Evolutionary conservation across 2,329 filamentous ascomycete genomes (phyloP).

Genomic region (Zasmidium citrigriseum): DNA sequence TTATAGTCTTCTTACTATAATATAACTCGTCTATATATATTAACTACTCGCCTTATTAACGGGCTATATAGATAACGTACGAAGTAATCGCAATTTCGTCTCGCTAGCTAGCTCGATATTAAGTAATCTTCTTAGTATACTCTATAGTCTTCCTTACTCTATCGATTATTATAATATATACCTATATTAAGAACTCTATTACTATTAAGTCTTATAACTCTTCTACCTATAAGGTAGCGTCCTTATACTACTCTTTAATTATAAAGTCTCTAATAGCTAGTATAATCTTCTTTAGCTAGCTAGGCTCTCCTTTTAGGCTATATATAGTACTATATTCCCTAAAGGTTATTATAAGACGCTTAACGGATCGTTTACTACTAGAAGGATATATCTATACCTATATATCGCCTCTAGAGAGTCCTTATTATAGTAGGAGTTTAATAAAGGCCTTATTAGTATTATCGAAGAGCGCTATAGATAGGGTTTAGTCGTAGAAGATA

Average conservation of each 20-base stretch:
- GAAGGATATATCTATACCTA: not conserved
- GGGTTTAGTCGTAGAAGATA: not conserved
- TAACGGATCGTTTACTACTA: not conserved
- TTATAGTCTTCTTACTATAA: not conserved
- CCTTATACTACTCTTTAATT: not conserved
- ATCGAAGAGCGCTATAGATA: not conserved
- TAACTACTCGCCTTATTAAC: not conserved
- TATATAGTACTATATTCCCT: not conserved
- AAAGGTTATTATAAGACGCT: not conserved
- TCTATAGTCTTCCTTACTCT: not conserved
- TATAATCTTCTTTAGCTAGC: not conserved
- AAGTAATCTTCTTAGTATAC: not conserved
- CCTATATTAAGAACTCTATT: not conserved
- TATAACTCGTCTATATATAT: not conserved
- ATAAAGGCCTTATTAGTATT: not conserved
- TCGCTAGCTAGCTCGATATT: not conserved
- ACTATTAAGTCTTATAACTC: not conserved
- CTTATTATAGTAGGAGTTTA: not conserved
- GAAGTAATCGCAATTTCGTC: not conserved
- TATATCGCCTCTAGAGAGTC: not conserved
- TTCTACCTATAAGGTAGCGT: not conserved
- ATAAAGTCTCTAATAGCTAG: not conserved
- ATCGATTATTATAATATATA: not conserved
- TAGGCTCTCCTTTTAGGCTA: not conserved
- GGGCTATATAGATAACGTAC: not conserved